phyloP scores from a whole-genome alignment of 768 basidiomycete genomes.

The Xerocomus potaroensis region DNA sequence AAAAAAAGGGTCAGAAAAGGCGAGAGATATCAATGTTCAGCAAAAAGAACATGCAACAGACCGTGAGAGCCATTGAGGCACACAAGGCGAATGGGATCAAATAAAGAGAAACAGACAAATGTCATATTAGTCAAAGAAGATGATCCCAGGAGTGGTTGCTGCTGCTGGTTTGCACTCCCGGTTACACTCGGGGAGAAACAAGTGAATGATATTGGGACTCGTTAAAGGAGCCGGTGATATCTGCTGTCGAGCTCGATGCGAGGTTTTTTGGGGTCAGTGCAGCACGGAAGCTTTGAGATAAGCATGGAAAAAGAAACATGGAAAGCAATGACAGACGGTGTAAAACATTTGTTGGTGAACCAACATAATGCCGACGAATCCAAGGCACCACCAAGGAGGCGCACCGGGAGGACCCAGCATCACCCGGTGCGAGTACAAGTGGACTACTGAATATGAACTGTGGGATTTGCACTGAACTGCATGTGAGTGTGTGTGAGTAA shows the following conservation, averaged over 20 bases:
- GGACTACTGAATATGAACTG: conserved; percentile 55
- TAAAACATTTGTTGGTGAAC: conserved; percentile 47
- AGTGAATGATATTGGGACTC: background rate
- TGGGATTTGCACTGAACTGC: conserved; percentile 57
- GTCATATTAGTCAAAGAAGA: no score
- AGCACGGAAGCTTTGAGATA: conserved; percentile 19
- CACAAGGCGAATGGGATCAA: no score
- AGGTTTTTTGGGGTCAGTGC: conserved; percentile 16
- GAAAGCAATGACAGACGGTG: conserved; percentile 18
- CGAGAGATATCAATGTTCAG: no score
- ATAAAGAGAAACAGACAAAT: no score
- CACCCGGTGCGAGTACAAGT: conserved; percentile 63
- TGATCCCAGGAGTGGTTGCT: no score
- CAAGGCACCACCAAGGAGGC: conserved; percentile 27
- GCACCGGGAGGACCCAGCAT: conserved; percentile 63
- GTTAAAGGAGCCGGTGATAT: background rate
- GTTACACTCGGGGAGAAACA: background rate
- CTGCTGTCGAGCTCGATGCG: background rate
- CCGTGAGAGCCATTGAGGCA: no score
- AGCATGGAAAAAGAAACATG: conserved; percentile 7
- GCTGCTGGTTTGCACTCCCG: conserved; percentile 2
- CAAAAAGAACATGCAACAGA: no score
- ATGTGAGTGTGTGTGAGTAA: no score
- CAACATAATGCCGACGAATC: conserved; percentile 39
- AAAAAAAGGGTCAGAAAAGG: no score